A percentile compares a stretch with the other conserved stretches of the same genome.
These are phyloP conservation scores for Geotrichum citri-aurantii DNA, from an alignment of 1,139 yeast genomes.

Conservation along the genomic window DNA sequence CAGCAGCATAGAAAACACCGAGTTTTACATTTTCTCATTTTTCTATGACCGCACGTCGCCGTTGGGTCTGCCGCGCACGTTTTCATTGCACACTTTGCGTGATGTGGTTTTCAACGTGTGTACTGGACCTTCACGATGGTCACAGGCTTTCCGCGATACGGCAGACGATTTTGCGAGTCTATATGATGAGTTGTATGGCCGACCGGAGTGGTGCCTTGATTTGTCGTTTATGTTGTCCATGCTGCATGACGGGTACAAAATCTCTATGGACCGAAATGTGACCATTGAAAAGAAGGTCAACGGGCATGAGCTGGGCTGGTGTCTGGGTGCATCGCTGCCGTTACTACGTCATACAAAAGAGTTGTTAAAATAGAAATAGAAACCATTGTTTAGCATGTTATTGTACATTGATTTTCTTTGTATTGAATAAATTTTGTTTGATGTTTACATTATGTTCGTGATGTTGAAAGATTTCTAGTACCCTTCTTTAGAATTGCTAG, in stretches of 20 bases:
- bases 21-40: slow-evolving; percentile 81
- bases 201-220: slow-evolving; percentile 89
- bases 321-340: slow-evolving; percentile 88
- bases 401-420: no score
- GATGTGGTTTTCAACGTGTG: slow-evolving; percentile 75
- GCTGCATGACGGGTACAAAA: slow-evolving; percentile 88
- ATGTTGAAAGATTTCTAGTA: not conserved
- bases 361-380: not conserved
- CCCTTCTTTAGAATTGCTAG: not conserved
- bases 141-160: slow-evolving; percentile 4
- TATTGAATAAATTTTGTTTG: not conserved
- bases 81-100: slow-evolving; percentile 66
- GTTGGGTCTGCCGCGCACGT: slow-evolving; percentile 76
- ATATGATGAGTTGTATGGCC: slow-evolving; percentile 53
- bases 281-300: slow-evolving; percentile 77
- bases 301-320: slow-evolving; percentile 87
- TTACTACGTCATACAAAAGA: slow-evolving; percentile 40
- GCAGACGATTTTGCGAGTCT: slow-evolving; percentile 25
- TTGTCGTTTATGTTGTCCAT: slow-evolving; percentile 77
- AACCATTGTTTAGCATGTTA: not conserved
- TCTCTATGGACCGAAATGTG: slow-evolving; percentile 74
- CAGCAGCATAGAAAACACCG: slow-evolving; percentile 64
- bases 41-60: slow-evolving; percentile 92
- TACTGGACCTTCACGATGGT: slow-evolving; percentile 69
- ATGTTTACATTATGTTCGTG: not conserved